phyloP scores from a whole-genome alignment of 2,329 filamentous ascomycete species.

The Talaromyces sp. region DNA sequence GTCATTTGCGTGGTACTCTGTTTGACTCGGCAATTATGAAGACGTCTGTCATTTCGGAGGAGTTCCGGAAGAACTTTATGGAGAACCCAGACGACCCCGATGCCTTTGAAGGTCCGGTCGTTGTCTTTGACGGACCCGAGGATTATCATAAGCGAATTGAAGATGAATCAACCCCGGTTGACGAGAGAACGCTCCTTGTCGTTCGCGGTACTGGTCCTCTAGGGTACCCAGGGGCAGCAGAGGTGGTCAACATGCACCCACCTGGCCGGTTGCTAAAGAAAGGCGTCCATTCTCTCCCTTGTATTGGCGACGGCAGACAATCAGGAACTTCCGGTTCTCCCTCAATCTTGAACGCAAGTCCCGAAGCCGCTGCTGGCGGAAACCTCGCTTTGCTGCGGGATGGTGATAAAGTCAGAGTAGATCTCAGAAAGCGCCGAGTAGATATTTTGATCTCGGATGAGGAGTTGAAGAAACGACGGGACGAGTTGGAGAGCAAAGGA shows the following conservation, averaged over 20 bases:
- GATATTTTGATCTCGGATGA: constrained; percentile 42
- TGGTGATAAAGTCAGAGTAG: constrained; percentile 47
- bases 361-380: constrained; percentile 51
- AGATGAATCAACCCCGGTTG: constrained; percentile 31
- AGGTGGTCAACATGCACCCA: constrained; percentile 51
- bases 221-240: constrained; percentile 47
- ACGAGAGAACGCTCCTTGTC: constrained; percentile 41
- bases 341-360: constrained; percentile 52
- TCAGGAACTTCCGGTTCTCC: constrained; percentile 52
- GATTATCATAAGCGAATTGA: constrained; percentile 44
- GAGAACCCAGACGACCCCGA: constrained; percentile 42
- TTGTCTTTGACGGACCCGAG: constrained; percentile 49
- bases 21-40: constrained; percentile 52
- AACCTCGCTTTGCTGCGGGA: constrained; percentile 48
- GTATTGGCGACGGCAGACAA: constrained; percentile 52
- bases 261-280: constrained; percentile 41
- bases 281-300: constrained; percentile 44
- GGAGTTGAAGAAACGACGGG: constrained; percentile 37
- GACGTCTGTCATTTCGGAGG: constrained; percentile 45
- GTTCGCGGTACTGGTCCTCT: constrained; percentile 48
- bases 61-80: constrained; percentile 43
- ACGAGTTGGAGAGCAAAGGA: constrained; percentile 31
- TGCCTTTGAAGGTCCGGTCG: constrained; percentile 44
- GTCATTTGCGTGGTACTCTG: constrained; percentile 44
- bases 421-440: constrained; percentile 45